phyloP scores from a whole-genome alignment of 2,329 filamentous ascomycete genomes.

The Pyricularia sp. region DNA sequence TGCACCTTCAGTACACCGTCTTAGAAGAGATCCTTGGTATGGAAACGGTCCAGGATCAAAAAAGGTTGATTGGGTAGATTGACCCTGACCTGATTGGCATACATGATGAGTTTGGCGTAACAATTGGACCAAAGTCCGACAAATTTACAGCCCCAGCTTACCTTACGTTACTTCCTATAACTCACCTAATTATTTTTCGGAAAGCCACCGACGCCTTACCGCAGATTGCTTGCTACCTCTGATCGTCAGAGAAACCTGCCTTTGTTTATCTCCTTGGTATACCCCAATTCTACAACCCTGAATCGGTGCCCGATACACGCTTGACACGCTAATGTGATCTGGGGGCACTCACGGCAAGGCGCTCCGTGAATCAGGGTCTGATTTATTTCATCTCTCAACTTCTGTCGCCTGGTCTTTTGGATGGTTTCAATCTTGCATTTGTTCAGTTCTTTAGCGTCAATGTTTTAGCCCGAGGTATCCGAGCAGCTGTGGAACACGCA shows the following conservation, averaged over 20 bases:
- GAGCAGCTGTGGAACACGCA: background rate
- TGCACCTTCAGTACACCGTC: background rate
- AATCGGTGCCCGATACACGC: background rate
- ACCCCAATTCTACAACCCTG: background rate
- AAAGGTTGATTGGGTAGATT: background rate
- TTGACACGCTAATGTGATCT: background rate
- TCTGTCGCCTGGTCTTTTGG: background rate
- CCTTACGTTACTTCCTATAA: background rate
- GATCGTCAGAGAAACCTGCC: too few relatives aligned
- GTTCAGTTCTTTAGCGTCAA: background rate
- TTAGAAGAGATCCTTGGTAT: background rate
- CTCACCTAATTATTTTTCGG: background rate
- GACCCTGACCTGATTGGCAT: background rate
- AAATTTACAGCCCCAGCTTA: conserved; percentile 1
- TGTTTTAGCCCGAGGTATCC: background rate
- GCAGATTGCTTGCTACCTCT: background rate
- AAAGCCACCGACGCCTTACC: background rate
- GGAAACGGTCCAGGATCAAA: background rate
- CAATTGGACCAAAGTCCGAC: background rate
- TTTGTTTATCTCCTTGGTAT: too few relatives aligned
- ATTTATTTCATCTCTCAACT: background rate
- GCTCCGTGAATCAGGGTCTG: background rate
- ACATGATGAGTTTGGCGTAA: background rate
- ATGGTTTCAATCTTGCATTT: background rate
- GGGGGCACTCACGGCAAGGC: background rate